These are phyloP conservation scores for Tagetes erecta DNA, from an alignment of 129 eudicot genomes.

Conservation along the genomic window DNA sequence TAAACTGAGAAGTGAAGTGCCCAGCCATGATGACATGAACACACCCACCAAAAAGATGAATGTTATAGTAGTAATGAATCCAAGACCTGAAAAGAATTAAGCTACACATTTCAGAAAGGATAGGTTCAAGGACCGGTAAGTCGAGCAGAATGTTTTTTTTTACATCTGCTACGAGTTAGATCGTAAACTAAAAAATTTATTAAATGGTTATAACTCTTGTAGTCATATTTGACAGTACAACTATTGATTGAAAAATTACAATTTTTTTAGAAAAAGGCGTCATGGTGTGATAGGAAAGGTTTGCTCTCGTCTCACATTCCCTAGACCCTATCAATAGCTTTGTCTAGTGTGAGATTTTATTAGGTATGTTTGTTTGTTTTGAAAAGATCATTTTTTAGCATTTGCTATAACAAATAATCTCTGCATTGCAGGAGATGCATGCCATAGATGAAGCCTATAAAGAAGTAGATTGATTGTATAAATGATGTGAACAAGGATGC, in stretches of 20 bases:
- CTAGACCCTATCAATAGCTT: too few species aligned
- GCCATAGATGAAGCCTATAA: not conserved
- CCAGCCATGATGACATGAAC: conserved; percentile 83
- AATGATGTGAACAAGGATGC: not conserved
- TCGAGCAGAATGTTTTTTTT: not conserved
- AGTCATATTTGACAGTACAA: not conserved
- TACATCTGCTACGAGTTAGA: not conserved
- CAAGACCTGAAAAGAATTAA: conserved; percentile 52
- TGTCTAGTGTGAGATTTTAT: too few species aligned
- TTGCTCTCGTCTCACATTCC: too few species aligned
- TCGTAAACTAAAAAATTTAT: not conserved
- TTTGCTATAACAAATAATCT: not conserved
- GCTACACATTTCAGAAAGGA: conserved; percentile 4
- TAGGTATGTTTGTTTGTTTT: not conserved
- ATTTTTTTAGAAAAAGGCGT: not conserved
- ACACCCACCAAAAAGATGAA: conserved; percentile 80
- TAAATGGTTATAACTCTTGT: not conserved
- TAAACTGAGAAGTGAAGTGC: conserved; percentile 59
- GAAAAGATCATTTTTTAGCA: not conserved
- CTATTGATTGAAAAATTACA: not conserved
- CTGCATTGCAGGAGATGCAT: not conserved
- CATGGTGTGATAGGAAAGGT: not conserved
- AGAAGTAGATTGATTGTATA: not conserved
- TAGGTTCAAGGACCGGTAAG: conserved; percentile 1
- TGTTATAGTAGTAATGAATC: conserved; percentile 63